phyloP scores from a whole-genome alignment of 2,329 filamentous ascomycete species.

The Colletotrichum coccodes region DNA sequence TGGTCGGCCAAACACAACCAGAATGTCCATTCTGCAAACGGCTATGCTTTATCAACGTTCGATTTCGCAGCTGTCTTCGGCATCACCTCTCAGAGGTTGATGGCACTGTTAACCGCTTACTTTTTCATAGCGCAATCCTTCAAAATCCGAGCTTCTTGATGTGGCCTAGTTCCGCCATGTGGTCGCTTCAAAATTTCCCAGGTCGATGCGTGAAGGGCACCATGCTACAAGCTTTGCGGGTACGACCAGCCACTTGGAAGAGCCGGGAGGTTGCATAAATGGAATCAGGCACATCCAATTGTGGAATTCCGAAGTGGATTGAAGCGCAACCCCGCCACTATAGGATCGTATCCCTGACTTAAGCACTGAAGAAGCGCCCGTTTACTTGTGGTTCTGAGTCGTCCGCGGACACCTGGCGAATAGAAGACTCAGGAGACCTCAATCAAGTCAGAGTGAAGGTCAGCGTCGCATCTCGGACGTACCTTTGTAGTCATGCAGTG shows the following conservation, averaged over 20 bases:
- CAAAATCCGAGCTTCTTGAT: conserved; percentile 15
- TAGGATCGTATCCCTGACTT: neutral
- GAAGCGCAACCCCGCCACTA: conserved; percentile 9
- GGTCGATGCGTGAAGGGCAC: neutral
- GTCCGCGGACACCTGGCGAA: neutral
- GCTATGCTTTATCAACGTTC: neutral
- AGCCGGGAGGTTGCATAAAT: neutral
- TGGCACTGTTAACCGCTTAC: neutral
- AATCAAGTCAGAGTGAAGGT: neutral
- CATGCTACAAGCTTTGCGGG: neutral
- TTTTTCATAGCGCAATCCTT: conserved; percentile 9
- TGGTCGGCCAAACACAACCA: too few species aligned
- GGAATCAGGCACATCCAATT: too few species aligned
- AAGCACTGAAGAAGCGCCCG: neutral
- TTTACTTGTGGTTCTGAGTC: neutral
- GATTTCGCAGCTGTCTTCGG: neutral
- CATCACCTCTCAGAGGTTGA: neutral
- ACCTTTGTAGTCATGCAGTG: neutral
- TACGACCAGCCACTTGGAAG: neutral
- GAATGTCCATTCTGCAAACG: accelerated
- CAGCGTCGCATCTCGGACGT: neutral
- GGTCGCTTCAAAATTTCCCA: neutral
- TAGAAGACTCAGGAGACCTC: neutral
- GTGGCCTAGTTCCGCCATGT: conserved; percentile 5
- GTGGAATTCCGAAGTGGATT: conserved; percentile 8